Evolutionary conservation across 2,329 filamentous ascomycete species (phyloP).

Genomic region (Pseudogymnoascus sp.): DNA sequence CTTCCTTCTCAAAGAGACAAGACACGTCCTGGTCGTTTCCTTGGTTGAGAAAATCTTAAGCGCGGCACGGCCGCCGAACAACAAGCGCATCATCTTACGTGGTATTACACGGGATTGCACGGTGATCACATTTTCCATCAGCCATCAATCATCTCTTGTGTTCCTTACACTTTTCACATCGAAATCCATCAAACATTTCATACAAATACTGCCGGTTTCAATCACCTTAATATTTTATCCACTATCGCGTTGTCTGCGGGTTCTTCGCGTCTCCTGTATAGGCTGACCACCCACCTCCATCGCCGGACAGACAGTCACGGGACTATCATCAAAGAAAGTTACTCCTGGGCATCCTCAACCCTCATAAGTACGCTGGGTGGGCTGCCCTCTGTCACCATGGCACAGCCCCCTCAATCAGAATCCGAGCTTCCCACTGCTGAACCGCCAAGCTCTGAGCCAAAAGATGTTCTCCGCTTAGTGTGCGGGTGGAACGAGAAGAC

Average conservation of each 20-base stretch:
- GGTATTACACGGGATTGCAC: conserved; percentile 1
- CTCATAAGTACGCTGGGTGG: not conserved
- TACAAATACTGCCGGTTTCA: not conserved
- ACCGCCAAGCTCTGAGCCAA: not conserved
- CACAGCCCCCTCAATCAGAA: not conserved
- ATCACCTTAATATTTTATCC: not conserved
- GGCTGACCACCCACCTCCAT: not conserved
- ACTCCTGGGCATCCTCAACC: not conserved
- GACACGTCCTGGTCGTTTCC: not conserved
- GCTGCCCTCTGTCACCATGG: conserved; percentile 5
- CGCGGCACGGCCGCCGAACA: conserved; percentile 1
- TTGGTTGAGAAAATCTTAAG: conserved; percentile 4
- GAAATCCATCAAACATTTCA: not conserved
- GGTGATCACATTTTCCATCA: not conserved
- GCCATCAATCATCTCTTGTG: not conserved
- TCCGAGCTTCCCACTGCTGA: not conserved
- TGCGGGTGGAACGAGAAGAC: not conserved
- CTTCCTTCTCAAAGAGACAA: conserved; percentile 2
- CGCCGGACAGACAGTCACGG: not conserved
- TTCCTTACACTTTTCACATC: not conserved
- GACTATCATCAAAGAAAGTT: conserved; percentile 4
- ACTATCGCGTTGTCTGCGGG: not conserved
- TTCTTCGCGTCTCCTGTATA: not conserved
- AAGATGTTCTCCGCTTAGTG: not conserved
- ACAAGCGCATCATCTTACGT: conserved; percentile 7